Conservation (phyloP, 2,329 filamentous ascomycete species). For the Cordyceps farinosa region DNA sequence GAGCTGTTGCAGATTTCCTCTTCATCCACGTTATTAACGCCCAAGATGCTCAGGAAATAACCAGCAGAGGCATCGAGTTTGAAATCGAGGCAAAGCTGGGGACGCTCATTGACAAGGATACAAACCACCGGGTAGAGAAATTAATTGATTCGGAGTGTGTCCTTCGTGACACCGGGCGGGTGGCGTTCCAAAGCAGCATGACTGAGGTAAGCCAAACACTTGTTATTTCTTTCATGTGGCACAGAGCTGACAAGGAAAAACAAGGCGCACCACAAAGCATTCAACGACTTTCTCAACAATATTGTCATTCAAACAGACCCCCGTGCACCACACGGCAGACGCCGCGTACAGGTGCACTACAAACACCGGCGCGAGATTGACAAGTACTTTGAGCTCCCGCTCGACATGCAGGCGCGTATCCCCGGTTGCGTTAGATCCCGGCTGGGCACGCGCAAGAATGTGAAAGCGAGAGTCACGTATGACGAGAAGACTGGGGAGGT, state of each 20-base stretch:
- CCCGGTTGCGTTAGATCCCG: constrained; percentile 61
- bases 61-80: constrained; percentile 65
- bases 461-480: constrained; percentile 61
- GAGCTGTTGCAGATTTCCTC: constrained; percentile 75
- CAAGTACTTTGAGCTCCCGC: constrained; percentile 73
- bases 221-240: background rate
- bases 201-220: constrained; percentile 62
- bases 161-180: constrained; percentile 55
- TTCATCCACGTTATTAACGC: constrained; percentile 67
- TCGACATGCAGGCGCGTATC: constrained; percentile 54
- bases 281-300: constrained; percentile 82
- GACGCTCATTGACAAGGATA: constrained; percentile 70
- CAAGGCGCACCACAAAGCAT: constrained; percentile 72
- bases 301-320: constrained; percentile 58
- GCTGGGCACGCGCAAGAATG: constrained; percentile 45
- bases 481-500: constrained; percentile 69
- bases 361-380: constrained; percentile 80
- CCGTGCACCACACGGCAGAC: constrained; percentile 43
- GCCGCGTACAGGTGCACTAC: constrained; percentile 68
- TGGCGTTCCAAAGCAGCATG: constrained; percentile 85
- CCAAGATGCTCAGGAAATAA: constrained; percentile 61
- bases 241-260: constrained; percentile 21
- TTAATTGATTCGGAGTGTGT: constrained; percentile 69
- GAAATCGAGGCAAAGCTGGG: constrained; percentile 96
- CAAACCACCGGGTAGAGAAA: constrained; percentile 63